Evolutionary conservation across 371 early-diverging fungal genomes (phyloP).

Genomic region (Amoeboaphelidium protococcarum): DNA sequence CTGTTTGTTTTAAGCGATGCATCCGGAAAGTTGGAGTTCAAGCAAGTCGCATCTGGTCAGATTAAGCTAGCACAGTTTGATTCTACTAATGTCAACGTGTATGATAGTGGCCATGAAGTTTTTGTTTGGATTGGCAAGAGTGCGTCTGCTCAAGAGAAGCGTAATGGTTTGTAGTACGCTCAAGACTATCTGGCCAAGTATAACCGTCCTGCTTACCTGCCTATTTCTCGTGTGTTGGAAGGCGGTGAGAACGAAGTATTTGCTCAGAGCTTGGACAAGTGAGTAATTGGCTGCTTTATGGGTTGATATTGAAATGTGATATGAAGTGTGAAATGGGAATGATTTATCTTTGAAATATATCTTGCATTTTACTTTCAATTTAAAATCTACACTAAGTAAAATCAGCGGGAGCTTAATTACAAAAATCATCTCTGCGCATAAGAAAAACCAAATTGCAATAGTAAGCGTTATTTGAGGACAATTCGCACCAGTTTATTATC

Average conservation of each 20-base stretch:
- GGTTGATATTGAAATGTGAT: no score
- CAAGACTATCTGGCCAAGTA: slow-evolving; percentile 22
- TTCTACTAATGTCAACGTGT: slow-evolving; percentile 25
- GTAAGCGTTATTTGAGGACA: no score
- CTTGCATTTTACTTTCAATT: no score
- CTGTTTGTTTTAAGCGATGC: slow-evolving; percentile 10
- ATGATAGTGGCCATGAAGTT: slow-evolving; percentile 25
- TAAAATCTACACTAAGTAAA: no score
- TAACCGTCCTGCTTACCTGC: slow-evolving; percentile 22
- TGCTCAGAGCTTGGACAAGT: no score
- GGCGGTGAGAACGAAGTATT: slow-evolving; percentile 37
- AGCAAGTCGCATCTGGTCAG: slow-evolving; percentile 18
- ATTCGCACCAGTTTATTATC: no score
- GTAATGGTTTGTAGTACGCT: slow-evolving; percentile 26
- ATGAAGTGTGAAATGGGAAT: no score
- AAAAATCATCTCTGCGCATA: no score
- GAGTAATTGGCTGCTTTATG: no score
- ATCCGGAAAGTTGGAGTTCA: slow-evolving; percentile 14
- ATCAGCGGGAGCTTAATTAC: no score
- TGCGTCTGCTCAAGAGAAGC: slow-evolving; percentile 27
- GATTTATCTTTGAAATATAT: no score
- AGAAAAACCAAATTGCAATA: no score
- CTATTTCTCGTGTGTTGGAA: slow-evolving; percentile 35
- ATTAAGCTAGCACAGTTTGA: slow-evolving; percentile 22
- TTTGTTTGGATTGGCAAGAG: slow-evolving; percentile 31